Evolutionary conservation across 805 yeast species (phyloP), one percentile per base, ranked within the genome.

Genomic region (Candida glaebosa): DNA sequence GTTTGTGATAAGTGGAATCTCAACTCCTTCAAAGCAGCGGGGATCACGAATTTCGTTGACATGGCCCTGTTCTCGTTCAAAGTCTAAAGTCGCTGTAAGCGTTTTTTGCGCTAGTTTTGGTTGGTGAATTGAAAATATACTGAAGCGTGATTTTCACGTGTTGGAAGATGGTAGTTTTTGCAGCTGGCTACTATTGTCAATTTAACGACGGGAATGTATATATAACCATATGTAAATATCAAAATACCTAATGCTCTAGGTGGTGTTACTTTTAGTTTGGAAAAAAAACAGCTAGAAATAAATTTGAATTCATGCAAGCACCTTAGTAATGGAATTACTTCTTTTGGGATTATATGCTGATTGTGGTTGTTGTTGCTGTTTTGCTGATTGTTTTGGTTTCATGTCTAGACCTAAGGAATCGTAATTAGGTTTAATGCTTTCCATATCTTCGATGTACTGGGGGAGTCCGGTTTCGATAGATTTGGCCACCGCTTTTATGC

Each of bases 1-100:
- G 82, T 74, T 63, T 84, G 93, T 24, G 88, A 82, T 49, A 87
- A 71, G 57, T 87, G 88, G 65, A 86, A 84, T 63, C 96, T 78
- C 56, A 87, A 72, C 70, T 87, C 96, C 59, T 74, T 85, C 49
- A 87, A 74, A 8, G 85, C 76, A 25, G 65, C 60, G n/a, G 82
- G 78, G 43, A 71, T 55, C 25, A 65, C 63, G 46, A 61, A 69
- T 48, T 67, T 70, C 34, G 75, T 65, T 22, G 26, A 22, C 26
- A 22, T 22, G n/a, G n/a, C 74, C 69, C 69, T 30, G 8, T 35
- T 20, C 22, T 16, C 20, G 19, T n/a, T 32, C 16, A n/a, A 10
- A 8, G 8, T 30, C n/a, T 30, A 9, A 30, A 30, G 9, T 30
- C 5, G 12, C 7, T 15, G 31, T 28, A 28, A 28, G 31, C 31